A percentile compares a stretch with the other conserved stretches of the same genome.
These are phyloP conservation scores for Emericellopsis cladophorae DNA, from an alignment of 2,329 filamentous ascomycete genomes.

Conservation along the genomic window DNA sequence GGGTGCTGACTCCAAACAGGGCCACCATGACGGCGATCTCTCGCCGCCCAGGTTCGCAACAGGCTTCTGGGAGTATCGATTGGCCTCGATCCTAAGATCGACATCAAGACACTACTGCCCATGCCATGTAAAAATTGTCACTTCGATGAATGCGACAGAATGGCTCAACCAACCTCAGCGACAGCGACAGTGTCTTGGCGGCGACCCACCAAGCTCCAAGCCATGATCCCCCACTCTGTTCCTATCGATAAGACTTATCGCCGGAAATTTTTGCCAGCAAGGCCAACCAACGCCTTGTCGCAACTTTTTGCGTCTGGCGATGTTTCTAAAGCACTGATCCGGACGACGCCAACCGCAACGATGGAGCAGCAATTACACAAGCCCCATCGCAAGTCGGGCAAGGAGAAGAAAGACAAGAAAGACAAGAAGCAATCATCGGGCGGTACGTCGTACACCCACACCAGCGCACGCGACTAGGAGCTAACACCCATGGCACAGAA, in stretches of 20 bases:
- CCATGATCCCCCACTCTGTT: not conserved
- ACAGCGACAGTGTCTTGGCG: not conserved
- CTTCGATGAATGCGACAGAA: too few species aligned
- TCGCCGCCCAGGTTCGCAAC: too few species aligned
- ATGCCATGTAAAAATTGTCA: too few species aligned
- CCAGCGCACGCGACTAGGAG: not conserved
- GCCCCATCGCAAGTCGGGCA: constrained; percentile 75
- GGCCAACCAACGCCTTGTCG: constrained; percentile 3
- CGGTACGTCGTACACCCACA: constrained; percentile 4
- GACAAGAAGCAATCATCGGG: constrained; percentile 37
- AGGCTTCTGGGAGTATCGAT: too few species aligned
- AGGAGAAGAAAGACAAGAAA: constrained; percentile 61
- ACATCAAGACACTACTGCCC: too few species aligned
- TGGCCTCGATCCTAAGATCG: too few species aligned
- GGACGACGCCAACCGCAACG: constrained; percentile 13
- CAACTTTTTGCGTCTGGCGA: not conserved
- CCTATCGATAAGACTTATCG: constrained; percentile 5
- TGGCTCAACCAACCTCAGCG: too few species aligned
- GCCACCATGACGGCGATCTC: too few species aligned
- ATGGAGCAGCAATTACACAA: constrained; percentile 81
- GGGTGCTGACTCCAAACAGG: too few species aligned
- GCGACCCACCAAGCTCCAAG: not conserved
- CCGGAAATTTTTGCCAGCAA: constrained; percentile 10
- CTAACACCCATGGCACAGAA: constrained; percentile 29
- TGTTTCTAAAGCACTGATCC: not conserved